Evolutionary conservation across 2,329 filamentous ascomycete genomes (phyloP).

Genomic region (Coniosporium tulheliwenetii): DNA sequence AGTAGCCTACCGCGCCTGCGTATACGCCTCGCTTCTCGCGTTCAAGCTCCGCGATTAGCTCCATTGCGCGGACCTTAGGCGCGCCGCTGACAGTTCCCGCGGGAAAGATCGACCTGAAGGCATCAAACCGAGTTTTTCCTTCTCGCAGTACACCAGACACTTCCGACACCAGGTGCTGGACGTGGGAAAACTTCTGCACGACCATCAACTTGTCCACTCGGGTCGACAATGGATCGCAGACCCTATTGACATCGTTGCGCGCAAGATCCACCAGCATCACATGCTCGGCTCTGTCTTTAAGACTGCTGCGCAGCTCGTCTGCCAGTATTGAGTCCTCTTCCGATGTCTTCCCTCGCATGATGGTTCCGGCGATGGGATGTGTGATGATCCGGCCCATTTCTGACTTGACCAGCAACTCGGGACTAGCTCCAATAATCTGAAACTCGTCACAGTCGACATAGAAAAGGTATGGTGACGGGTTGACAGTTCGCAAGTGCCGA

Average conservation of each 20-base stretch:
- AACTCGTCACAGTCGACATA: conserved; percentile 86
- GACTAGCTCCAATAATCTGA: conserved; percentile 87
- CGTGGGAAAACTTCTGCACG: conserved; percentile 87
- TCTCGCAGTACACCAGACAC: conserved; percentile 78
- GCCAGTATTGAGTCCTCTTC: conserved; percentile 74
- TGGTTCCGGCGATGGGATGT: conserved; percentile 92
- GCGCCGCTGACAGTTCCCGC: conserved; percentile 91
- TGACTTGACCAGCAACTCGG: conserved; percentile 85
- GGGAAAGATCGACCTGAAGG: conserved; percentile 87
- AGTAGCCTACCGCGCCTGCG: conserved; percentile 91
- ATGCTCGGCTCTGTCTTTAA: conserved; percentile 90
- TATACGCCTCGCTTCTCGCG: conserved; percentile 89
- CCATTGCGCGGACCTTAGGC: conserved; percentile 93
- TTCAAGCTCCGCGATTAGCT: conserved; percentile 89
- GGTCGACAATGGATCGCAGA: conserved; percentile 80
- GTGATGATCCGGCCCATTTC: conserved; percentile 80
- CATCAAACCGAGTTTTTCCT: conserved; percentile 82
- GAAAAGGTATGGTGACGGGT: conserved; percentile 94
- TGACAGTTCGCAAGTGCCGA: conserved; percentile 88
- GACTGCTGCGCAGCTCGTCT: conserved; percentile 55
- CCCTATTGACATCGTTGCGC: conserved; percentile 89
- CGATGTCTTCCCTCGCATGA: conserved; percentile 65
- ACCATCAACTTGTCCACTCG: conserved; percentile 90
- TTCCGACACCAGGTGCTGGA: conserved; percentile 92
- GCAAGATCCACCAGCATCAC: conserved; percentile 97